Evolutionary conservation across 108 stramenopile genomes (phyloP), one percentile per base, ranked within the genome.

Genomic region (Chaetoceros muelleri): DNA sequence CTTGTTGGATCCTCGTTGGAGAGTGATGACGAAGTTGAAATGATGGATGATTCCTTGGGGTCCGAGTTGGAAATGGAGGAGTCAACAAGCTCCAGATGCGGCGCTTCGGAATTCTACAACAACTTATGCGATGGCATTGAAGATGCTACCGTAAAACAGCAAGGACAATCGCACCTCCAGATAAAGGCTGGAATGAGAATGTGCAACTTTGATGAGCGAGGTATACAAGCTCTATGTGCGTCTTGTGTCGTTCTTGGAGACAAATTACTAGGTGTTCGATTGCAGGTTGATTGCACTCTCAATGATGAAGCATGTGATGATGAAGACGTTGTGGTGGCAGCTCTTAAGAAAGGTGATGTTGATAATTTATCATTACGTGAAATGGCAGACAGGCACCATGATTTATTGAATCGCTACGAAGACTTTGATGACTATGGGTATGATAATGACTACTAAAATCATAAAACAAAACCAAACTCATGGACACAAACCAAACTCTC

Each of bases 141-240:
- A 25, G 49, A 58, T 1, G 69, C 58, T 53, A 57, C 46, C n/a
- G 29, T 65, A 23, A 21, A 46, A 20, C 22, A 63, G 3, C 24
- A 45, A 5, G 53, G 48, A 26, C 53, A 34, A 18, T 23, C 58
- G 10, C 7, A 34, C 24, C 45, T 44, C 24, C 49, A n/a, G n/a
- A n/a, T 23, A 18, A 13, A 20, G 47, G 44, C 2, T 17, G 18
- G 13, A 10, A 29, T 13, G 17, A 30, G 2, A 17, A 31, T 34
- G 57, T 88, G 86, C 45, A 71, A 34, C 21, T 54, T 88, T 21
- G 86, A 88, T 54, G 60, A 76, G 29, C 64, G 78, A 24, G 89
- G 82, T 2, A 72, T 79, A 20, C 85, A 90, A 63, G 82, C 89
- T 26, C 57, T 90, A 21, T 57, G 67, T 16, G 89, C 89, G 8